These are phyloP conservation scores for Termitomyces sp. DNA, from an alignment of 768 basidiomycete genomes.

Conservation along the genomic window DNA sequence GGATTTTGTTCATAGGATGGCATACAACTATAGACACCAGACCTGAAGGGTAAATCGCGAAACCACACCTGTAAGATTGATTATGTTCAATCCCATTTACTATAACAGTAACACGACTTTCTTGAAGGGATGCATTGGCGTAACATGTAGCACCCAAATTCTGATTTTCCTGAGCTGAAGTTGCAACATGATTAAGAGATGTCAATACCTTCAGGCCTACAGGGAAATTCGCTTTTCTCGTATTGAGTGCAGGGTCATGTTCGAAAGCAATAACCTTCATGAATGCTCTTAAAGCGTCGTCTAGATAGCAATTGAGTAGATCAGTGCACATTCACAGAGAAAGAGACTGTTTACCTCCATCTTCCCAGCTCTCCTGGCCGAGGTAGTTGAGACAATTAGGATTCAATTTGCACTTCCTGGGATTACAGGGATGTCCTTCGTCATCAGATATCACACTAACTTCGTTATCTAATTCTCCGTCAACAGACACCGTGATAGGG, in stretches of 20 bases:
- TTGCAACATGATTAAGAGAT: conserved; percentile 7
- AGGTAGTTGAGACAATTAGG: conserved; percentile 86
- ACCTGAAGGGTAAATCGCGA: conserved; percentile 75
- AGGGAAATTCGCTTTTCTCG: conserved; percentile 51
- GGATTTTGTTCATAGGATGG: conserved; percentile 45
- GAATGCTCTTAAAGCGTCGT: conserved; percentile 43
- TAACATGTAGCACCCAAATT: conserved; percentile 98
- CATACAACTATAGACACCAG: conserved; percentile 76
- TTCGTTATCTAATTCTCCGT: conserved; percentile 51
- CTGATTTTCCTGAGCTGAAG: conserved; percentile 28
- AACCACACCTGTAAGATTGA: conserved; percentile 72
- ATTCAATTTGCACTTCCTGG: conserved; percentile 65
- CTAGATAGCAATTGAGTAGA: conserved; percentile 24
- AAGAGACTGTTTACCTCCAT: conserved; percentile 41
- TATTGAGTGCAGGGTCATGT: conserved; percentile 43
- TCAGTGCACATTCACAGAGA: conserved; percentile 5
- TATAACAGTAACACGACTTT: conserved; percentile 19
- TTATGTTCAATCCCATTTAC: not conserved
- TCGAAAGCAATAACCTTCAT: conserved; percentile 48
- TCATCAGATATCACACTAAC: conserved; percentile 70
- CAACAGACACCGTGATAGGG: conserved; percentile 12
- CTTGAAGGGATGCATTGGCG: conserved; percentile 92
- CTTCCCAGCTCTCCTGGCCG: conserved; percentile 79
- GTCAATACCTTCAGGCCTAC: conserved; percentile 66
- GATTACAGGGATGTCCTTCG: conserved; percentile 48